Evolutionary conservation across 2,329 filamentous ascomycete species (phyloP).

Genomic region (Colletotrichum nymphaeae): DNA sequence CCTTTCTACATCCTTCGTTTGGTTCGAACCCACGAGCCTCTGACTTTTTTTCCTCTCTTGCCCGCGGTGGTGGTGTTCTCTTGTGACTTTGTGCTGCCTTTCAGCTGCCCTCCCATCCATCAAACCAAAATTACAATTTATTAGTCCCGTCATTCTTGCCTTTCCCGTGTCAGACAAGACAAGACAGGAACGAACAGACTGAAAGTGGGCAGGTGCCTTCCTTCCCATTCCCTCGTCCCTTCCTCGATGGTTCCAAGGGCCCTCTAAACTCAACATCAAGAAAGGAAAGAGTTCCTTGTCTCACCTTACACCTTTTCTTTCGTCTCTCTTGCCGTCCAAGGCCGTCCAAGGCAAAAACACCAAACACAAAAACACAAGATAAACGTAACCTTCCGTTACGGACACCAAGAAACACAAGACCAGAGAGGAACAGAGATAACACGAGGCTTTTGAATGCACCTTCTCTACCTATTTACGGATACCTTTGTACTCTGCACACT

Average conservation of each 20-base stretch:
- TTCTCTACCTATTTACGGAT: not conserved
- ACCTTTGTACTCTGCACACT: not conserved
- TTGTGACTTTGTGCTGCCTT: not conserved
- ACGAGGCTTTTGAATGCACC: not conserved
- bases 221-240: not conserved
- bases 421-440: not conserved
- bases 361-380: not conserved
- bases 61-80: not conserved
- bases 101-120: not conserved
- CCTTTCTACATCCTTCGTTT: not conserved
- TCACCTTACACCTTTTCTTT: not conserved
- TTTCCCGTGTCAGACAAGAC: not conserved
- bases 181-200: not conserved
- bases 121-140: not conserved
- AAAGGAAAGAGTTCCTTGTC: not conserved
- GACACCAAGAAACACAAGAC: not conserved
- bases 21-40: not conserved
- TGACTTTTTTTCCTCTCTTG: not conserved
- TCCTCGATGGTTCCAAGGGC: not conserved
- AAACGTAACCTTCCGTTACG: too few species aligned
- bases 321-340: not conserved
- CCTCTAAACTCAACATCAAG: not conserved
- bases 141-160: not conserved
- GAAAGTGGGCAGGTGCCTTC: not conserved
- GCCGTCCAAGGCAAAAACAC: not conserved